Evolutionary conservation across 1,284 basidiomycete genomes (phyloP).

Genomic region (Leccinum pachyderme): DNA sequence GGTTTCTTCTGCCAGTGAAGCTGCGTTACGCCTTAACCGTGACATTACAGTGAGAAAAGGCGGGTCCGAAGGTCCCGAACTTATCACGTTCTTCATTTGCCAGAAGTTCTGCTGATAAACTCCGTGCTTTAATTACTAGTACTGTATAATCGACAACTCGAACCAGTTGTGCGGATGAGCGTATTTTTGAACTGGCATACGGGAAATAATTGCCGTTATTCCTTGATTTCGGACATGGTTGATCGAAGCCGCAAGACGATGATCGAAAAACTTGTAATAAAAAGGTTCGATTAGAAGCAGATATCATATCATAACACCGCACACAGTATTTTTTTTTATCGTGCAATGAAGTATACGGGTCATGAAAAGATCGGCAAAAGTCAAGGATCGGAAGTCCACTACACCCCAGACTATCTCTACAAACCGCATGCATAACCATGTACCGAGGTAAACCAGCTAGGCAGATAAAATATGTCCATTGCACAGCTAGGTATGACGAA

Average conservation of each 20-base stretch:
- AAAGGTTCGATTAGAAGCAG: neutral
- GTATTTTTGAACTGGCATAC: neutral
- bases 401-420: conserved; percentile 1
- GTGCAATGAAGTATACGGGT: neutral
- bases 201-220: neutral
- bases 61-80: neutral
- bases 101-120: neutral
- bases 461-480: conserved; percentile 8
- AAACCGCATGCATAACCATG: conserved; percentile 4
- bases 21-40: neutral
- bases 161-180: neutral
- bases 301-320: neutral
- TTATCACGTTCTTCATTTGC: neutral
- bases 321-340: neutral
- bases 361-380: neutral
- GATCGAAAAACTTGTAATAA: neutral
- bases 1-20: neutral
- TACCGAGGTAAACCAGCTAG: conserved; percentile 3
- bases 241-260: neutral
- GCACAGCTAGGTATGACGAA: conserved; percentile 6
- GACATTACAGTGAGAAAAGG: neutral
- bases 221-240: neutral
- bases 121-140: no score
- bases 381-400: conserved; percentile 11
- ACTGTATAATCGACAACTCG: neutral